Conservation (phyloP, 164 flowering plant species). For the Nelumbo lutea region DNA sequence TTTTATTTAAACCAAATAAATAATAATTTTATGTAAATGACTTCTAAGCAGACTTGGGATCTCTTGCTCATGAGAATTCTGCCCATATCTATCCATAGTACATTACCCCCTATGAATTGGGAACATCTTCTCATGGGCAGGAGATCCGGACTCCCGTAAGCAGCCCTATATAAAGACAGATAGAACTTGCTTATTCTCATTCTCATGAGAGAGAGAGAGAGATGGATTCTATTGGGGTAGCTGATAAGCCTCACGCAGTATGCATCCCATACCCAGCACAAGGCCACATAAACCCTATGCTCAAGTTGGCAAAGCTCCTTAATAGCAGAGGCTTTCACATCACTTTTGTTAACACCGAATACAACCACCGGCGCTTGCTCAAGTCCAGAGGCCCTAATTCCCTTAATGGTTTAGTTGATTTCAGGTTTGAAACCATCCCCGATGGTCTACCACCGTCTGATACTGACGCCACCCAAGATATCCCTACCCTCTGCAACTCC, state of each 20-base stretch:
- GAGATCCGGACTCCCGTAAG: too few relatives aligned
- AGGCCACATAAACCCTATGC: slow-evolving; percentile 32
- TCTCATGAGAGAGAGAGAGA: not conserved
- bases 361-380: slow-evolving; percentile 45
- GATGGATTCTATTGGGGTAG: slow-evolving; percentile 6
- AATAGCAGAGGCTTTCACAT: slow-evolving; percentile 31
- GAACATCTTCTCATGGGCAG: too few relatives aligned
- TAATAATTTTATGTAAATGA: too few relatives aligned
- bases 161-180: too few relatives aligned
- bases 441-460: slow-evolving; percentile 63
- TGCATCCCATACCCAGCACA: slow-evolving; percentile 33
- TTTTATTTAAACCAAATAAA: too few relatives aligned
- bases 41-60: too few relatives aligned
- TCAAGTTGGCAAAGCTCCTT: slow-evolving; percentile 28
- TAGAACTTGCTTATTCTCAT: too few relatives aligned
- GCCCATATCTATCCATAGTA: too few relatives aligned
- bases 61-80: too few relatives aligned
- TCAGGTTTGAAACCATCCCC: slow-evolving; percentile 51
- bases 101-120: too few relatives aligned
- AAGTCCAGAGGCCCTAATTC: slow-evolving; percentile 40
- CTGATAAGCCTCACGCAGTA: slow-evolving; percentile 23
- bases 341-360: slow-evolving; percentile 55
- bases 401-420: slow-evolving; percentile 28
- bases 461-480: slow-evolving; percentile 44
- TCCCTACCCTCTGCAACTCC: slow-evolving; percentile 28